phyloP scores from a whole-genome alignment of 495 filamentous ascomycete species.

The Podospora conica region DNA sequence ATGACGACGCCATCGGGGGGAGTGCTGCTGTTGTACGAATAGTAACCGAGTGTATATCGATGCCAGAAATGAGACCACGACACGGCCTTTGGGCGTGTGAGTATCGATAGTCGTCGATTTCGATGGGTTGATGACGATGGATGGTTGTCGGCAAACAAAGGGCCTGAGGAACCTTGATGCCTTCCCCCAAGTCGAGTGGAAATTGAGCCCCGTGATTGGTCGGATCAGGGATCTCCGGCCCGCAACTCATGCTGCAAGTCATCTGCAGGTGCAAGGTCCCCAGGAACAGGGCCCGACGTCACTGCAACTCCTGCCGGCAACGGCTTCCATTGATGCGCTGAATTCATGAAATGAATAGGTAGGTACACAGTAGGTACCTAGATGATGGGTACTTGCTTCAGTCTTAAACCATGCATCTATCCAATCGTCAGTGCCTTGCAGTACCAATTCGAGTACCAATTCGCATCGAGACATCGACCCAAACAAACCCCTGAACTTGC shows the following conservation, averaged over 20 bases:
- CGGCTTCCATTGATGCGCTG: no score
- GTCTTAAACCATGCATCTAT: not conserved
- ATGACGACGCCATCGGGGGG: constrained; percentile 7
- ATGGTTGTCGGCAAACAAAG: not conserved
- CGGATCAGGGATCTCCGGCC: not conserved
- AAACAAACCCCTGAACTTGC: not conserved
- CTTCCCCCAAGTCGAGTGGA: constrained; percentile 7
- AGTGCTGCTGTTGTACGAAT: not conserved
- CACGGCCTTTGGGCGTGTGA: not conserved
- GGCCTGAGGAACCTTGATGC: constrained; percentile 5
- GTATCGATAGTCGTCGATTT: not conserved
- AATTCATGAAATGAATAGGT: no score
- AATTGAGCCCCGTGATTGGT: not conserved
- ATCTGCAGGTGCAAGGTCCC: not conserved
- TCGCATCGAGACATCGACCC: no score
- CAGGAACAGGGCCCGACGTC: not conserved
- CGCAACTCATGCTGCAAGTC: not conserved
- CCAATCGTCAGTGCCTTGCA: not conserved
- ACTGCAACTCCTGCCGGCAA: not conserved
- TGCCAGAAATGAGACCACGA: not conserved
- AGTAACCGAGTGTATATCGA: not conserved
- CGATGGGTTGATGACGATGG: not conserved
- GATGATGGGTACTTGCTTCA: not conserved
- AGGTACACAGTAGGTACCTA: no score
- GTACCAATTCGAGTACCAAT: no score